phyloP scores from a whole-genome alignment of 2,329 filamentous ascomycete species.

The Coniochaeta sp. region DNA sequence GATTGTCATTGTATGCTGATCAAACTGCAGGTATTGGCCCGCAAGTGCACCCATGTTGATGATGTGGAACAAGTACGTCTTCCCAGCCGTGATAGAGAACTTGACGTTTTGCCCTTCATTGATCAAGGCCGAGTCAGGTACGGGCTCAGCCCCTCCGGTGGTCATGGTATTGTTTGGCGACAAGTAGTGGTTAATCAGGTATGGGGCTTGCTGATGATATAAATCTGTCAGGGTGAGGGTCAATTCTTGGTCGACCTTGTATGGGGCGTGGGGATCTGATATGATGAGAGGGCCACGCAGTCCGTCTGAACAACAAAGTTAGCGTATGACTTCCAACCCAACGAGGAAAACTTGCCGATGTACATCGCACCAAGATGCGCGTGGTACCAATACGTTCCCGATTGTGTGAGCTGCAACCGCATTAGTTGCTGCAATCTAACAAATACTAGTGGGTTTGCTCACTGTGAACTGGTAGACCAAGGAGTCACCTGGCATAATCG shows the following conservation, averaged over 20 bases:
- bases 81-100: constrained; percentile 53
- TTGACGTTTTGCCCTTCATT: constrained; percentile 59
- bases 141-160: constrained; percentile 44
- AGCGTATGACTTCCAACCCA: no score
- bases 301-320: constrained; percentile 31
- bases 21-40: constrained; percentile 56
- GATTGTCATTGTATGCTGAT: constrained; percentile 58
- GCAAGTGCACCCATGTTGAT: constrained; percentile 71
- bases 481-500: constrained; percentile 51
- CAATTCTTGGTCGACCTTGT: constrained; percentile 51
- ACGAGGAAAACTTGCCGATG: constrained; percentile 29
- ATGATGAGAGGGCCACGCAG: constrained; percentile 57
- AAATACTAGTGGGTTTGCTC: constrained; percentile 14
- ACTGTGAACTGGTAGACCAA: constrained; percentile 65
- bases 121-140: constrained; percentile 60
- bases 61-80: constrained; percentile 64
- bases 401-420: constrained; percentile 29
- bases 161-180: constrained; percentile 40
- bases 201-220: constrained; percentile 53
- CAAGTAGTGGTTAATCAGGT: constrained; percentile 38
- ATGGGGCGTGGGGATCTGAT: constrained; percentile 54
- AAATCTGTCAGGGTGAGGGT: constrained; percentile 59
- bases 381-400: constrained; percentile 74
- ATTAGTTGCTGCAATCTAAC: no score
- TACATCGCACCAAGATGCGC: constrained; percentile 60